Conservation (phyloP, 345 rosid species). For the Brassica juncea region DNA sequence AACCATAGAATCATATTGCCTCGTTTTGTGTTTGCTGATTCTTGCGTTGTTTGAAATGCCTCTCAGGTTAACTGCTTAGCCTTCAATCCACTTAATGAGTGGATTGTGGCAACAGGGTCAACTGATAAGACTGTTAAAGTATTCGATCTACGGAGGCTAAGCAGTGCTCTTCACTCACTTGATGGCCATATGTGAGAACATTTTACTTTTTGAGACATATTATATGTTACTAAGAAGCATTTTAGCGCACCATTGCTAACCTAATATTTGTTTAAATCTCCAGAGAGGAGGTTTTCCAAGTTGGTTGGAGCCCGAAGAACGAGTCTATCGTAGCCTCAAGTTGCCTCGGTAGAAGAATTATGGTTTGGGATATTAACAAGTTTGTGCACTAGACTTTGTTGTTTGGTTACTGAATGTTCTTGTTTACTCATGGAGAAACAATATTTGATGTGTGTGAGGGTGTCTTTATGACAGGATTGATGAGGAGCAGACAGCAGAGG, state of each 20-base stretch:
- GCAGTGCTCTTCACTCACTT: not conserved
- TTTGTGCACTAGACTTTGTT: not conserved
- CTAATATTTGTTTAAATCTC: not conserved
- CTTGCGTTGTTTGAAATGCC: not conserved
- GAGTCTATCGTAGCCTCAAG: not conserved
- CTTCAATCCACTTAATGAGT: not conserved
- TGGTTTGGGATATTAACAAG: not conserved
- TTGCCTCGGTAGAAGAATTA: not conserved
- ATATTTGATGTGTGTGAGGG: not conserved
- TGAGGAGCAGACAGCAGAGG: not conserved
- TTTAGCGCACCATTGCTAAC: not conserved
- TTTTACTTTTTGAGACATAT: not conserved
- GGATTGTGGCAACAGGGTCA: not conserved
- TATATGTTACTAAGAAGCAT: not conserved
- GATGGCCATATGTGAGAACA: not conserved
- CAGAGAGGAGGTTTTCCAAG: not conserved
- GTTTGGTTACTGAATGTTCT: not conserved
- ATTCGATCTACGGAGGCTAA: not conserved
- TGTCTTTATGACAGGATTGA: not conserved
- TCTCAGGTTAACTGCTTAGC: constrained; percentile 4
- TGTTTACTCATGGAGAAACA: not conserved
- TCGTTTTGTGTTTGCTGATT: not conserved
- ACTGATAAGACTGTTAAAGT: not conserved
- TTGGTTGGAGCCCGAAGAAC: not conserved
- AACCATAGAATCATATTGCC: not conserved